These are phyloP conservation scores for Acer campestre DNA, from an alignment of 345 rosid genomes.

Conservation along the genomic window DNA sequence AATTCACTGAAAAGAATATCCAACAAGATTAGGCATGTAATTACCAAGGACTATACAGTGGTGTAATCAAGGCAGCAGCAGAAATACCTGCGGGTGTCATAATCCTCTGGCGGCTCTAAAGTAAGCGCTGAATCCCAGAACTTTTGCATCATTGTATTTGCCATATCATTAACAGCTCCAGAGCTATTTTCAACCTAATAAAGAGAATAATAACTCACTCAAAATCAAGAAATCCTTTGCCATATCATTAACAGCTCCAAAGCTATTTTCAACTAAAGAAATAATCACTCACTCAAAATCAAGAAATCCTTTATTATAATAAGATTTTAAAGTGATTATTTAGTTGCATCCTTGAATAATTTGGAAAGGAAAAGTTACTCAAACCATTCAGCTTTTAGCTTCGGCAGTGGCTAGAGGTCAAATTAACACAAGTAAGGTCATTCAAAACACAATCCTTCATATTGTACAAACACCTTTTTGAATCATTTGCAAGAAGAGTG, in stretches of 20 bases:
- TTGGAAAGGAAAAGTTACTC: not conserved
- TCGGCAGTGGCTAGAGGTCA: not conserved
- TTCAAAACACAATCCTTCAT: not conserved
- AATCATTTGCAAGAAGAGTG: not conserved
- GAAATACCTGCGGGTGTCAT: slow-evolving; percentile 79
- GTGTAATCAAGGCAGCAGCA: slow-evolving; percentile 14
- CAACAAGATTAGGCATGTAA: slow-evolving; percentile 25
- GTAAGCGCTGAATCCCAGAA: slow-evolving; percentile 99
- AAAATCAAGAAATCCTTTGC: not conserved
- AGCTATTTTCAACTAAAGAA: slow-evolving; percentile 64
- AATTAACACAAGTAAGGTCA: not conserved
- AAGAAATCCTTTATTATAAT: not conserved
- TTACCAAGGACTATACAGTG: slow-evolving; percentile 12
- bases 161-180: slow-evolving; percentile 86
- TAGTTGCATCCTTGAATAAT: not conserved
- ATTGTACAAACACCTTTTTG: not conserved
- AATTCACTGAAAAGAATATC: slow-evolving; percentile 62
- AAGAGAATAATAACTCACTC: slow-evolving; percentile 12
- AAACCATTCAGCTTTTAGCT: not conserved
- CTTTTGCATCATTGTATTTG: slow-evolving; percentile 98
- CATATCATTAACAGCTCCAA: slow-evolving; percentile 74
- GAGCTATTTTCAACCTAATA: slow-evolving; percentile 80
- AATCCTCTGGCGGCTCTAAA: slow-evolving; percentile 87
- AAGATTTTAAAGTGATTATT: not conserved
- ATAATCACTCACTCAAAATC: slow-evolving; percentile 8